These are phyloP conservation scores for Cardiospermum halicacabum DNA, from an alignment of 345 rosid genomes.

Conservation along the genomic window DNA sequence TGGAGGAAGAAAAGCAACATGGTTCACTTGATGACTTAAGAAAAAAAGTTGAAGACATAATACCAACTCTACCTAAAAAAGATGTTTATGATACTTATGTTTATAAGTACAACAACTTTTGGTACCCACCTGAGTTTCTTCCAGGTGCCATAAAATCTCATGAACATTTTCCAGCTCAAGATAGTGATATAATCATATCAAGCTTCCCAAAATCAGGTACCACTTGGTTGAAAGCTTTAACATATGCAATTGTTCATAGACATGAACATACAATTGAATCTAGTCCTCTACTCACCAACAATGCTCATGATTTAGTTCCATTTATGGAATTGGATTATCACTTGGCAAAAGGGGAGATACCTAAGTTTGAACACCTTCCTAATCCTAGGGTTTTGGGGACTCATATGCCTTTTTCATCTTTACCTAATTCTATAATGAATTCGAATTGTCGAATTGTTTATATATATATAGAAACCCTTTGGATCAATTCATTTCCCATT, in stretches of 20 bases:
- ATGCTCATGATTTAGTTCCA: neutral
- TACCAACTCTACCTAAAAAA: no score
- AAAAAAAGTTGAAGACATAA: no score
- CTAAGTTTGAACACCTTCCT: neutral
- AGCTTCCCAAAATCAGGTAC: constrained; percentile 23
- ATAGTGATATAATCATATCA: constrained; percentile 16
- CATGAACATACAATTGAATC: constrained; percentile 2
- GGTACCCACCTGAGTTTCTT: neutral
- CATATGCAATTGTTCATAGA: constrained; percentile 15
- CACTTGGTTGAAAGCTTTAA: constrained; percentile 31
- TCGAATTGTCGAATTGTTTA: constrained; percentile 26
- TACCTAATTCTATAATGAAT: constrained; percentile 1
- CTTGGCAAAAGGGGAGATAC: neutral
- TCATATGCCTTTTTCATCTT: constrained; percentile 17
- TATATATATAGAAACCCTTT: constrained; percentile 25
- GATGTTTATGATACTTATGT: no score
- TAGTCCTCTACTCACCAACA: neutral
- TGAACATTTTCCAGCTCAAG: constrained; percentile 12
- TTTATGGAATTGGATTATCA: neutral
- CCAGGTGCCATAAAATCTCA: neutral
- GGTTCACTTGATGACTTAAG: no score
- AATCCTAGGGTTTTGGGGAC: constrained; percentile 5
- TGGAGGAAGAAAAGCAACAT: no score
- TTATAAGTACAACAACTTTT: constrained; percentile 1
- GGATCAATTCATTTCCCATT: constrained; percentile 21